A percentile compares a stretch with the other conserved stretches of the same genome.
phyloP scores from a whole-genome alignment of 345 rosid species.

The Iberis pinnata region DNA sequence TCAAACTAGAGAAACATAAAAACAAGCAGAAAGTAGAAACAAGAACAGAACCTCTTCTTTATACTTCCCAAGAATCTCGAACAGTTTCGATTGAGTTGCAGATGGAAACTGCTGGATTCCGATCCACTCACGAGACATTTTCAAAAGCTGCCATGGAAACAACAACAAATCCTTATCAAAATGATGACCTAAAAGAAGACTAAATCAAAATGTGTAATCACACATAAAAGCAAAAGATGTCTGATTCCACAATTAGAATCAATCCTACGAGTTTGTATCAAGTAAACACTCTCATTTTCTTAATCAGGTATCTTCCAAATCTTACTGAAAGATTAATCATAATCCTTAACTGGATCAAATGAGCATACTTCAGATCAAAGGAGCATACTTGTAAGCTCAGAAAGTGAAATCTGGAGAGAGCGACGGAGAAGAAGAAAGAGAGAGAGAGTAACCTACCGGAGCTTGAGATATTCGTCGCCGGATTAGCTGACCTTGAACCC shows the following conservation, averaged over 20 bases:
- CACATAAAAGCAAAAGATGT: neutral
- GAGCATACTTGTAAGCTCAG: conserved; percentile 3
- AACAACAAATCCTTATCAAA: neutral
- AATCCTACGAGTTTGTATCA: conserved; percentile 6
- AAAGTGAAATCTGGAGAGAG: conserved; percentile 14
- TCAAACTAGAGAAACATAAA: conserved; percentile 1
- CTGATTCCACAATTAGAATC: conserved; percentile 10
- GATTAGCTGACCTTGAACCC: conserved; percentile 33
- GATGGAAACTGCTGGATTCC: conserved; percentile 79
- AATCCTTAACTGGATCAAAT: conserved; percentile 8
- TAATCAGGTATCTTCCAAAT: too few relatives aligned
- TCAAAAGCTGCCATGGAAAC: conserved; percentile 38
- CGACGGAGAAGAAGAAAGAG: neutral
- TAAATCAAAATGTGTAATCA: neutral
- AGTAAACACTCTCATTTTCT: too few relatives aligned
- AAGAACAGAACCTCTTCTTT: conserved; percentile 55
- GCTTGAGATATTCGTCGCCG: conserved; percentile 21
- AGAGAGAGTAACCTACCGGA: conserved; percentile 17
- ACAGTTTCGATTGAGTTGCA: conserved; percentile 63
- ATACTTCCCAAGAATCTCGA: conserved; percentile 59
- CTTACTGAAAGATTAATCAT: neutral
- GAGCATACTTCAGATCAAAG: conserved; percentile 1
- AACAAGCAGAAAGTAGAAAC: neutral
- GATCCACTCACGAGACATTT: conserved; percentile 59
- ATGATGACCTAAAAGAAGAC: neutral